Evolutionary conservation across 352 stramenopile species (phyloP), one percentile per base, ranked within the genome.

Genomic region (Globisporangium nagaii): DNA sequence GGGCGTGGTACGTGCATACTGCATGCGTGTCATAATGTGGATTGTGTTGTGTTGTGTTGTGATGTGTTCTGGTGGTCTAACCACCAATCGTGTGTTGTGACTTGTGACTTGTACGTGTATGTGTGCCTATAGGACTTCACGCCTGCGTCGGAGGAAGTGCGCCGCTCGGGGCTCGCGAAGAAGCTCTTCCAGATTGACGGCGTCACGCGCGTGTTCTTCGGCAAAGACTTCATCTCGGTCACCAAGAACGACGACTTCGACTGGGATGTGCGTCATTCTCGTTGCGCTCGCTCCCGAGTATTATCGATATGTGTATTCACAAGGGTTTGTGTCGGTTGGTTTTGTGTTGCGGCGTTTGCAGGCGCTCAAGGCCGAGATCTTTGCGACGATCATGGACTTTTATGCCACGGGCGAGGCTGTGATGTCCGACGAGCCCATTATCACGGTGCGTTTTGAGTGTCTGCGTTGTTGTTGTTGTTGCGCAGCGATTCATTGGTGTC

Each of bases 311-410:
- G 1, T 49, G 28, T 46, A 6, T n/a, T n/a, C n/a, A n/a, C n/a
- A n/a, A n/a, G n/a, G n/a, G n/a, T n/a, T n/a, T n/a, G n/a, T n/a
- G n/a, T n/a, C n/a, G n/a, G n/a, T n/a, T n/a, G n/a, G n/a, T n/a
- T n/a, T 49, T 17, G n/a, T 51, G 13, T 35, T 13, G 17, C 31
- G 13, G 2, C 25, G 28, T 11, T 58, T 25, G 24, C 57, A 94
- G 82, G 80, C 73, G 44, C 64, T 95, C 19, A 87, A 87, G 24
- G 70, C 96, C 8, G 85, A 97, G 37, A 96, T 99, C 47, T 99
- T 99, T 72, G 82, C 87, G 13, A 93, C 88, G 9, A 96, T 99
- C 60, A 99, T 99, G 96, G 96, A 99, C 70, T 98, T 98, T 67
- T 99, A 98, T 65, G 86, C 90, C 27, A 83, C 74, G 3, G 85